Base-by-base conservation (phyloP, 2,329 filamentous ascomycete genomes). In the Curvularia sp. region DNA sequence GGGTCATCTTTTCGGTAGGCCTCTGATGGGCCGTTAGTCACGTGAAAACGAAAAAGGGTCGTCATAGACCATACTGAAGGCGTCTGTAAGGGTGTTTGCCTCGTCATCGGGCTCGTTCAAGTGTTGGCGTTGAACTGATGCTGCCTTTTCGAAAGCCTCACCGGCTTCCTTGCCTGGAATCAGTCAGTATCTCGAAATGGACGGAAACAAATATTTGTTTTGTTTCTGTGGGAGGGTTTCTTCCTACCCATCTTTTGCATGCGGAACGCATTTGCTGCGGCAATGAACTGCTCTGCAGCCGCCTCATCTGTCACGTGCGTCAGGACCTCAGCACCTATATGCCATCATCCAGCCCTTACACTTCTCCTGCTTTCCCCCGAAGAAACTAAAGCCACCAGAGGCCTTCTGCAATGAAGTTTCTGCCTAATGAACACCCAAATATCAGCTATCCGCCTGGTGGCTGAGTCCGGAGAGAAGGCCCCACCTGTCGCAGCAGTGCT, bases 91-190 rank as follows among this genome's bases (percentile, higher is more conserved):
- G 48, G 90, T 89, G 79, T 96, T 96, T 64, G 94, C 93, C 48
- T 93, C 92, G 75, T 98, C 95, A 75, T 96, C 92, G 42, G 90
- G 91, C 74, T 98, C 93, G 75, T 93, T 96, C 50, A 98, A 85
- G 70, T 93, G 89, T 66, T 88, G 85, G 49, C 82, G 86, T 77
- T 96, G 92, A 59, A 98, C 88, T 43, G 85, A 79, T n/a, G 93
- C 94, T 12, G 92, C 92, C 62, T 77, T 89, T 77, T 97, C 92
- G 66, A 97, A 96, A 12, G 92, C 89, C 72, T 90, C 85, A 22
- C 93, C 94, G 13, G 94, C 93, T 80, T 96, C 92, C 75, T 89
- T 88, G 80, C 89, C 92, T 95, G 58, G 18, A 26, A 20, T n/a
- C 10, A 13, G 47, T 69, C 38, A 72, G 58, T 33, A 48, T 18